Evolutionary conservation across 2,329 filamentous ascomycete species (phyloP), one percentile per base, ranked within the genome.

Genomic region (Neophaeococcomyces aloes): DNA sequence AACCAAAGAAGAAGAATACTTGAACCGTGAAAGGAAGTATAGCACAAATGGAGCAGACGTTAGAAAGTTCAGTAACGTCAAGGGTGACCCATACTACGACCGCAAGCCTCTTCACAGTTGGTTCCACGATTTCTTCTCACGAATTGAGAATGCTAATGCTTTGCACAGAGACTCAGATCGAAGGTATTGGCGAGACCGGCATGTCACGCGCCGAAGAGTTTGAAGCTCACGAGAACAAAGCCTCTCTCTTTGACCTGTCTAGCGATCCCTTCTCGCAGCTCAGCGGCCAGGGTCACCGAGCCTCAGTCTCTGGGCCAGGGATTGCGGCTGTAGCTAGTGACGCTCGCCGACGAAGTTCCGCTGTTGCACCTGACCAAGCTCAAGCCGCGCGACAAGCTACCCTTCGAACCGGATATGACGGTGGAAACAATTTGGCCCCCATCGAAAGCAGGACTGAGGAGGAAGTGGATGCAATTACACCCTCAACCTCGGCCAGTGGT

Each of bases 21-120:
- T 31, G 46, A 54, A 50, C 31, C 48, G 52, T 4, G 50, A 54
- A 39, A 48, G 52, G 29, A 54, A 54, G 35, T 51, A 51, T 27
- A 51, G 48, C 33, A 42, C 47, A 23, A 49, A 42, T 25, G 52
- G 52, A 19, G 47, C 49, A 21, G 52, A 54, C 27, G 45, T 54
- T 29, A 38, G 52, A 31, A 51, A 46, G 31, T 54, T 54, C 41
- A 51, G 52, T 40, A 50, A 27, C 11, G 47, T 47, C 29, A 46
- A 18, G 15, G 42, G 45, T 30, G 52, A 54, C 27, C 52, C 52
- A 7, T 54, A 54, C 31, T 54, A 53, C 39, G 36, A 30, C 17
- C 48, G 52, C 30, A 53, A 49, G 32, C 33, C 34, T 29, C 47
- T 53, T n/a, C 45, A 48, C 14, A 45, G 52, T 54, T 17, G 37